Evolutionary conservation across 2,329 filamentous ascomycete genomes (phyloP), one percentile per base, ranked within the genome.

Genomic region (Claviceps digitariae): DNA sequence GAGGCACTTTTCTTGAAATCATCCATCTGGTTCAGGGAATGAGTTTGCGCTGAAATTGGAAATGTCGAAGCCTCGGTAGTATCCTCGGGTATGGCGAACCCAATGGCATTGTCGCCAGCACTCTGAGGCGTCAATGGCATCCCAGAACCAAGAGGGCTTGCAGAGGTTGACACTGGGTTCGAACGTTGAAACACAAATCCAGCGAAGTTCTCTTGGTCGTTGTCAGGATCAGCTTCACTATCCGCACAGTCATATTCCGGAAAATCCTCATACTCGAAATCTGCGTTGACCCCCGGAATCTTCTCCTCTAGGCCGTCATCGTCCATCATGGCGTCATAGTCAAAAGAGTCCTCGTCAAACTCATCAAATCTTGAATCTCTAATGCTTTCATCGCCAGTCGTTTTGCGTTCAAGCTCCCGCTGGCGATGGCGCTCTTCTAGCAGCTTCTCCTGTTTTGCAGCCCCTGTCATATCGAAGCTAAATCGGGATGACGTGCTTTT

Each of bases 401-500:
- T 71, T 56, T 79, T 74, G 61, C 78, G 83, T 55, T 84, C 82
- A 31, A 82, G 71, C 56, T 83, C 79, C 52, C 81, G 79, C 58
- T 85, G 78, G 17, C 83, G 74, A 64, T 89, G 85, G 48, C 82
- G 78, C 59, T 88, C 87, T 64, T 89, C 87, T 43, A 90, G 70
- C 40, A 85, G 65, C 65, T 82, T 84, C 65, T 84, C 81, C 60
- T 83, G 75, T 55, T 79, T 77, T 15, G 84, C 84, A 6, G 80
- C 80, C 5, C 83, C 84, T 17, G 83, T 78, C 74, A 90, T 87
- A 61, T 90, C 86, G 61, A 91, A 91, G 61, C 86, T 90, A 63
- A 91, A 90, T 15, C 87, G 75, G 0, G 85, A 89, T 0, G 86
- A 87, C 12, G 83, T 87, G 64, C 86, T 90, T 67, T 83, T 84